Percentiles rank a stretch among this genome's conserved stretches.
These are phyloP conservation scores for Phytophthora hybrid DNA, from an alignment of 352 stramenopile species.

Conservation along the genomic window DNA sequence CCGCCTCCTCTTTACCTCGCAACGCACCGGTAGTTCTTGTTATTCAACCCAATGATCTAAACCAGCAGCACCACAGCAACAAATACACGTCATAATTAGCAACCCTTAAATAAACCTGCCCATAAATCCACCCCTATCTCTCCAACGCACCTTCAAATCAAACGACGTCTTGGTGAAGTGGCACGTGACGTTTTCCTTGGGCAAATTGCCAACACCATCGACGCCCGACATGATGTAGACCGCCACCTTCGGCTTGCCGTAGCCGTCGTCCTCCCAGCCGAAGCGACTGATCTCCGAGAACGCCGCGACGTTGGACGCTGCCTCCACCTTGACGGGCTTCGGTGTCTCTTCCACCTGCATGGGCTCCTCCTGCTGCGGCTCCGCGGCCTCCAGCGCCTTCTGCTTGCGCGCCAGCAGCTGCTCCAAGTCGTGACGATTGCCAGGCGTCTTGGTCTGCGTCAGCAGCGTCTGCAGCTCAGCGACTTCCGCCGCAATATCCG, in stretches of 20 bases:
- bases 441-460: slow-evolving; percentile 53
- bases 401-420: slow-evolving; percentile 72
- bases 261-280: slow-evolving; percentile 90
- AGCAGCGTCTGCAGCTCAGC: slow-evolving; percentile 76
- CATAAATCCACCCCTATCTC: not conserved
- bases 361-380: slow-evolving; percentile 33
- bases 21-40: slow-evolving; percentile 75
- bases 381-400: slow-evolving; percentile 42
- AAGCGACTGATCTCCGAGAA: slow-evolving; percentile 90
- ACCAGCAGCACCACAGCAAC: not conserved
- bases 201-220: slow-evolving; percentile 77
- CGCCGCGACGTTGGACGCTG: slow-evolving; percentile 43
- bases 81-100: not conserved
- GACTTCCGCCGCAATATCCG: slow-evolving; percentile 56
- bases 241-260: slow-evolving; percentile 84
- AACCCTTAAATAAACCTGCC: not conserved
- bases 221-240: slow-evolving; percentile 88
- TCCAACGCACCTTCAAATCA: slow-evolving; percentile 71
- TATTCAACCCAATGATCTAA: slow-evolving; percentile 68
- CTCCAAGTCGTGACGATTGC: slow-evolving; percentile 72
- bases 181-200: slow-evolving; percentile 77
- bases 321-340: slow-evolving; percentile 28
- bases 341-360: slow-evolving; percentile 40
- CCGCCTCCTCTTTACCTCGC: not conserved
- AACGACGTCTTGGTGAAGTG: slow-evolving; percentile 85